Evolutionary conservation across 2,329 filamentous ascomycete species (phyloP).

Genomic region (Sporothrix curviconia): DNA sequence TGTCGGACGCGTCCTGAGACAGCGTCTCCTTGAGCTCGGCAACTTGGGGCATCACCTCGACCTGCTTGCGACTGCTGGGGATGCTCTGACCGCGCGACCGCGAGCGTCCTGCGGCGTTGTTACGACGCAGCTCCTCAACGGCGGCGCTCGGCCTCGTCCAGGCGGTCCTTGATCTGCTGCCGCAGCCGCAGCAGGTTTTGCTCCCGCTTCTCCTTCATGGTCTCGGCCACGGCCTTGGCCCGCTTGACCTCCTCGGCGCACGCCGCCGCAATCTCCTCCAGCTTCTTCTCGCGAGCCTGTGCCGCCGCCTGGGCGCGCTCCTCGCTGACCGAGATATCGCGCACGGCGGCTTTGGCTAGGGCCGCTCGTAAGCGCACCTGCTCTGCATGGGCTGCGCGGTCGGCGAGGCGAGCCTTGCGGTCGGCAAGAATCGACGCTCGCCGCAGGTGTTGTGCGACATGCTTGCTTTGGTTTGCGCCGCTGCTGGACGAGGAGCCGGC

Average conservation of each 20-base stretch:
- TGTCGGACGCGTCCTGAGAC: background rate
- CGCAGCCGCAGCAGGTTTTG: constrained; percentile 64
- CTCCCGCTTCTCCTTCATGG: constrained; percentile 73
- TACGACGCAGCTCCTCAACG: constrained; percentile 58
- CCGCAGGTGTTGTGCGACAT: constrained; percentile 71
- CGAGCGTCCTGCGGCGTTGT: constrained; percentile 37
- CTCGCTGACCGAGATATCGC: constrained; percentile 60
- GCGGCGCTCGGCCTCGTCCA: constrained; percentile 69
- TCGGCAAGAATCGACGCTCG: constrained; percentile 75
- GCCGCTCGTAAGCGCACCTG: constrained; percentile 73
- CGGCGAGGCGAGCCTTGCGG: constrained; percentile 70
- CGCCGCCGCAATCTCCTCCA: constrained; percentile 72
- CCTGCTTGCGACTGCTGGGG: constrained; percentile 40
- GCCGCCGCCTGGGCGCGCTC: constrained; percentile 72
- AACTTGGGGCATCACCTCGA: constrained; percentile 41
- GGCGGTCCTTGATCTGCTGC: constrained; percentile 70
- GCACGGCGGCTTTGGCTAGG: constrained; percentile 61
- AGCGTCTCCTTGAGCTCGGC: constrained; percentile 43
- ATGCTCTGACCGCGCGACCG: constrained; percentile 49
- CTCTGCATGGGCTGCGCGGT: constrained; percentile 74
- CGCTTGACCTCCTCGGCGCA: constrained; percentile 79
- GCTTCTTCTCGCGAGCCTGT: constrained; percentile 69
- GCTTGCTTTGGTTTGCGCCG: constrained; percentile 62
- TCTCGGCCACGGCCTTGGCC: constrained; percentile 75
- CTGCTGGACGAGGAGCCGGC: constrained; percentile 27